phyloP scores from a whole-genome alignment of 768 basidiomycete genomes.

The Leccinum truebloodii region DNA sequence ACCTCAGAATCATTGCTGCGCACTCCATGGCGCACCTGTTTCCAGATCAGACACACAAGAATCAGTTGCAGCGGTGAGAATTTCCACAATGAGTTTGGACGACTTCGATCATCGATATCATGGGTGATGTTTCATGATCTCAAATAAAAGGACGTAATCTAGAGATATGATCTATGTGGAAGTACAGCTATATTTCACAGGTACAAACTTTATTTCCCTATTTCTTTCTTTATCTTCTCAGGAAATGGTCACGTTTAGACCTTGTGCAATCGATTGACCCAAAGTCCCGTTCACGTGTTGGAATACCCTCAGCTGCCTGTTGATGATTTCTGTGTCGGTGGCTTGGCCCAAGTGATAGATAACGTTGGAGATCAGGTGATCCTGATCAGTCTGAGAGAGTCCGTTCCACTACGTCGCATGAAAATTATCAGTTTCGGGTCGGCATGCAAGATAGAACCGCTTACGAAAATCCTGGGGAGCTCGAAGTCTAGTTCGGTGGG shows the following conservation, averaged over 20 bases:
- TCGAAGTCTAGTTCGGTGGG: conserved; percentile 42
- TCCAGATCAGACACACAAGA: no score
- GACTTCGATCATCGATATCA: neutral
- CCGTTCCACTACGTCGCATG: conserved; percentile 29
- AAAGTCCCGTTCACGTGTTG: conserved; percentile 38
- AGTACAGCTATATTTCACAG: neutral
- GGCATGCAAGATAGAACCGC: neutral
- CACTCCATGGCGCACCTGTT: no score
- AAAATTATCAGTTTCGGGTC: neutral
- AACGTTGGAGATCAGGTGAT: conserved; percentile 39
- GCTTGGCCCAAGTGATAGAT: conserved; percentile 41
- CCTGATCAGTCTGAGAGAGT: conserved; percentile 37
- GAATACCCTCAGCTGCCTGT: conserved; percentile 37
- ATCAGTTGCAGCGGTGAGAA: neutral
- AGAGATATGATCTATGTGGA: neutral
- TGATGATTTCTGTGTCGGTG: conserved; percentile 28
- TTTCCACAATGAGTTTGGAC: neutral
- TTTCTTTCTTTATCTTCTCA: neutral
- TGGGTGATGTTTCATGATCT: neutral
- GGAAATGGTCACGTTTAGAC: conserved; percentile 26
- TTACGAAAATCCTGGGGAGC: conserved; percentile 37
- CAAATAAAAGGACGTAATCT: neutral
- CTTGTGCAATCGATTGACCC: conserved; percentile 38
- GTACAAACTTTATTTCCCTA: neutral
- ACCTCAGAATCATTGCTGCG: no score